Conservation (phyloP, 352 stramenopile species). For the Pythium insidiosum region DNA sequence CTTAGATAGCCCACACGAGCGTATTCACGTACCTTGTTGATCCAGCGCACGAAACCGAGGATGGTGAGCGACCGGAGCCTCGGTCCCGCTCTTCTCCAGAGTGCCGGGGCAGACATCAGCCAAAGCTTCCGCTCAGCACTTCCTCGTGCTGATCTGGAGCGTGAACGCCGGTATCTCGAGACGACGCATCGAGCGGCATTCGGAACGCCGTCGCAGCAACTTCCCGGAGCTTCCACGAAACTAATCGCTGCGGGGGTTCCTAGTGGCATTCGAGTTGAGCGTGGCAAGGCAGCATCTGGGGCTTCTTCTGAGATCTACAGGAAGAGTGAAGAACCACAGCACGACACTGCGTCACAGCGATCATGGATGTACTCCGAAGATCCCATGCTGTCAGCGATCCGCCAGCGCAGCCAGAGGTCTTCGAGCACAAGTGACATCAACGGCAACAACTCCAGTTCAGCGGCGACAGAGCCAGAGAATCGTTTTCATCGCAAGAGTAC, state of each 20-base stretch:
- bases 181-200: conserved; percentile 57
- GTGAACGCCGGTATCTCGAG: conserved; percentile 43
- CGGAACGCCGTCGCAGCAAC: conserved; percentile 15
- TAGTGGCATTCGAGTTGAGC: conserved; percentile 33
- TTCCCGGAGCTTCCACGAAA: neutral
- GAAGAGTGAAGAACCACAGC: conserved; percentile 44
- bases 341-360: conserved; percentile 59
- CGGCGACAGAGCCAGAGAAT: conserved; percentile 2
- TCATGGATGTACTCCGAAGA: conserved; percentile 75
- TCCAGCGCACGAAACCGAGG: conserved; percentile 27
- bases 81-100: conserved; percentile 44
- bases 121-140: conserved; percentile 46
- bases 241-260: conserved; percentile 36
- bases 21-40: neutral
- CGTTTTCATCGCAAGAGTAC: conserved; percentile 37
- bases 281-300: conserved; percentile 52
- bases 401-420: too few relatives aligned
- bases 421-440: conserved; percentile 8
- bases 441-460: neutral
- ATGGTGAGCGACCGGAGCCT: conserved; percentile 63
- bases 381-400: conserved; percentile 48
- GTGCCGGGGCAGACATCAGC: conserved; percentile 20
- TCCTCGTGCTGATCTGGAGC: conserved; percentile 36
- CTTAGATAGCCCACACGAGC: too few relatives aligned
- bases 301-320: conserved; percentile 58